These are phyloP conservation scores for Pelargonium nanum DNA, from an alignment of 345 rosid species.

Conservation along the genomic window DNA sequence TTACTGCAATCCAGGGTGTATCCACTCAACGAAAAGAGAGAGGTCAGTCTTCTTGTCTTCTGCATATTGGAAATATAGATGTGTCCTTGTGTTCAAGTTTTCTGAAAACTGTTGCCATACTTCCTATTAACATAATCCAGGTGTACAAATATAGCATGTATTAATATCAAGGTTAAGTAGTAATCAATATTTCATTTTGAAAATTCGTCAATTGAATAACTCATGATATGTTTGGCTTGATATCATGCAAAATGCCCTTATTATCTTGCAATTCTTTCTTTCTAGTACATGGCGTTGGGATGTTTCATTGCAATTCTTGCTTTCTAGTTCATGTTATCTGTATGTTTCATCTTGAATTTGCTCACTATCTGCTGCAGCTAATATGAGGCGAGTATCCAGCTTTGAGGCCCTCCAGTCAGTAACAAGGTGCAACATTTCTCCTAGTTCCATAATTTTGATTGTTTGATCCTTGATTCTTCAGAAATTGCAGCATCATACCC, in stretches of 20 bases:
- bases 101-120: not conserved
- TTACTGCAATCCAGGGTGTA: conserved; percentile 59
- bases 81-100: no score
- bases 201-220: no score
- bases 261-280: no score
- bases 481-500: no score
- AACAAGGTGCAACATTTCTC: conserved; percentile 37
- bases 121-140: not conserved
- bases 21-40: conserved; percentile 53
- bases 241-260: no score
- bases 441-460: not conserved
- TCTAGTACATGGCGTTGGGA: no score
- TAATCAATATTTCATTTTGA: no score
- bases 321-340: not conserved
- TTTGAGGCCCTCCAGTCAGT: conserved; percentile 83
- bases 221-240: no score
- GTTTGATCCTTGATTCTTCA: no score
- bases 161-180: no score
- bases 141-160: no score
- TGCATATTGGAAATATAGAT: no score
- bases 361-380: conserved; percentile 36
- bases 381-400: conserved; percentile 77
- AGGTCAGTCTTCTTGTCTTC: conserved; percentile 35
- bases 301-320: not conserved
- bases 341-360: conserved; percentile 3